Evolutionary conservation across 2,329 filamentous ascomycete species (phyloP), one percentile per base, ranked within the genome.

Genomic region (Ophiocordyceps camponoti-saundersi): DNA sequence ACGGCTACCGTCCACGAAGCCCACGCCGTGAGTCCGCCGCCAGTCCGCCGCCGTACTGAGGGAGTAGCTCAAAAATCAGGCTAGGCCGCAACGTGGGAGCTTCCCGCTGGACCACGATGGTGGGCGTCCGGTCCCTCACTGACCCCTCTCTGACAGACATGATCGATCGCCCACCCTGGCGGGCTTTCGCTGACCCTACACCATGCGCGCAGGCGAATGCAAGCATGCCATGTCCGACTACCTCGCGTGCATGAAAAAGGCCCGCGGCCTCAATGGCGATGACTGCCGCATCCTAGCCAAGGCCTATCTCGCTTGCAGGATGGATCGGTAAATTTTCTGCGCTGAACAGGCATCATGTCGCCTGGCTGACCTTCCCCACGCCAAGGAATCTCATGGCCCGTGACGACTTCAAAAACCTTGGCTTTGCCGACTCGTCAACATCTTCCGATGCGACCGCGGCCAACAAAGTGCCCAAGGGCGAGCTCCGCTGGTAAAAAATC

Each of bases 41-140:
- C 36, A 8, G n/a, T 40, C 15, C 36, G 18, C 36, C n/a, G 36
- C 36, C 36, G 15, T 8, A n/a, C 36, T 7, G n/a, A 29, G 26
- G 11, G 7, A 26, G 26, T 29, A 29, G 8, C 26, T 18, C 18
- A 20, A 40, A n/a, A n/a, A 20, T 10, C 36, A 40, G 15, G n/a
- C 26, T 54, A 92, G 86, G 48, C 90, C 90, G 6, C 85, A 95
- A 62, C 80, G 89, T 56, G 90, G 90, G 48, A 93, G 86, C 57
- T 96, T 96, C 59, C 90, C 90, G n/a, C 78, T 96, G 48, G 90
- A 96, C 64, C 89, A 95, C 57, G 88, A 95, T 63, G 87, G 69
- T 69, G 56, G 53, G 65, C 52, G 36, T 40, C 36, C 15, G 23
- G 23, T 26, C 23, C 26, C n/a, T n/a, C n/a, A n/a, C n/a, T n/a